Evolutionary conservation across 2,329 filamentous ascomycete genomes (phyloP).

Genomic region (Epichloe sibirici): DNA sequence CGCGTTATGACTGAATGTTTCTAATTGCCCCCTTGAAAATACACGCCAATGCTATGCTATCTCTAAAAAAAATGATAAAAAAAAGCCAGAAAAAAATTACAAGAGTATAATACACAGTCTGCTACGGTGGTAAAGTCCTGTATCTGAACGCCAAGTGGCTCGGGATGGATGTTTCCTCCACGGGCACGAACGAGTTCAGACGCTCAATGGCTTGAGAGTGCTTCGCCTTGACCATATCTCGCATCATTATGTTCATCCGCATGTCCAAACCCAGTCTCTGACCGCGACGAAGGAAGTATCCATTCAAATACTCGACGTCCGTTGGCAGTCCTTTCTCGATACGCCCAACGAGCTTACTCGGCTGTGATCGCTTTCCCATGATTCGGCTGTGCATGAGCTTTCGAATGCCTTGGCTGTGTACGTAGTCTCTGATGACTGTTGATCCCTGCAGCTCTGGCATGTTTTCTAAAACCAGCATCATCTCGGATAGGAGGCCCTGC

Average conservation of each 20-base stretch:
- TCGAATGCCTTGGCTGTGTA: conserved; percentile 50
- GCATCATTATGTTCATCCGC: conserved; percentile 59
- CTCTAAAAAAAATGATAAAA: neutral
- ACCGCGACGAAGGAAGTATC: conserved; percentile 69
- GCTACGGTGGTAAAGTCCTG: conserved; percentile 6
- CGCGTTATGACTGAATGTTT: no score
- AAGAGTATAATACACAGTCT: no score
- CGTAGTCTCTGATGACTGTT: conserved; percentile 40
- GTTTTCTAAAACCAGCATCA: conserved; percentile 54
- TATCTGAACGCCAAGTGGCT: conserved; percentile 14
- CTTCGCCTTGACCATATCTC: conserved; percentile 64
- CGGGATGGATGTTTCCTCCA: conserved; percentile 23
- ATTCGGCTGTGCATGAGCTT: conserved; percentile 36
- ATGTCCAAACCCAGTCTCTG: conserved; percentile 60
- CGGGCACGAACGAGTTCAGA: conserved; percentile 19
- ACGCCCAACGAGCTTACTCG: conserved; percentile 56
- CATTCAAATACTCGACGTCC: conserved; percentile 78
- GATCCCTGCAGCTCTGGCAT: conserved; percentile 62
- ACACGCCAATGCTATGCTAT: conserved; percentile 8
- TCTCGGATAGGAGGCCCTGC: conserved; percentile 61
- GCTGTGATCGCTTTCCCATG: conserved; percentile 31
- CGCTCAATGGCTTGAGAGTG: conserved; percentile 23
- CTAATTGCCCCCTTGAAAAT: neutral
- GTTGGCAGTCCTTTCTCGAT: conserved; percentile 49
- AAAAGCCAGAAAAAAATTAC: neutral